These are phyloP conservation scores for Xylaria multiplex DNA, from an alignment of 2,329 filamentous ascomycete species.

Conservation along the genomic window DNA sequence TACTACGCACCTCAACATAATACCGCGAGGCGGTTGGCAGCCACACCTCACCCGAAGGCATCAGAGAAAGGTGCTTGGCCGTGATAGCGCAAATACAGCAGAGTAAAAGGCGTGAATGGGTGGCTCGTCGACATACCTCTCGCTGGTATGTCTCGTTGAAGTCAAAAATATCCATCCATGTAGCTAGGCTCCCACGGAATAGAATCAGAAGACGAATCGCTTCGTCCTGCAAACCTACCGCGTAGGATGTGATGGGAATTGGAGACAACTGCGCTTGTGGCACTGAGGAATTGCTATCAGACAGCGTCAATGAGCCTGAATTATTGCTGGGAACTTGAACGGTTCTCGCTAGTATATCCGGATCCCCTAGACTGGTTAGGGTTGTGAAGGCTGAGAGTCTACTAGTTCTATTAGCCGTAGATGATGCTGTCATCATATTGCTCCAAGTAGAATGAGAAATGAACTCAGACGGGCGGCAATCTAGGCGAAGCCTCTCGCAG, in stretches of 20 bases:
- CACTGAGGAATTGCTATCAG: not conserved
- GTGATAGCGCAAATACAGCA: conserved; percentile 1
- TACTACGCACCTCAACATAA: not conserved
- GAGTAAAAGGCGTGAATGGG: not conserved
- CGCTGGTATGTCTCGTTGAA: conserved; percentile 6
- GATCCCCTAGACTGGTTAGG: no score
- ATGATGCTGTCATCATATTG: not conserved
- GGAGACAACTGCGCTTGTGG: not conserved
- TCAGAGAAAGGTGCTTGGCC: not conserved
- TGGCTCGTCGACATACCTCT: not conserved
- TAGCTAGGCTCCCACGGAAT: conserved; percentile 8
- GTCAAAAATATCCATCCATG: conserved; percentile 18
- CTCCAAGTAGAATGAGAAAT: not conserved
- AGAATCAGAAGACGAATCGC: not conserved
- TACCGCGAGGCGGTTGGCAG: not conserved
- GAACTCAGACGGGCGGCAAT: not conserved
- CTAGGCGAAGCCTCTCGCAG: not conserved
- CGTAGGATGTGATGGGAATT: not conserved
- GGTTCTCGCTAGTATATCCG: not conserved
- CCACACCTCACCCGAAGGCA: not conserved
- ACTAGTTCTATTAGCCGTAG: not conserved
- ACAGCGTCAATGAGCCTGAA: not conserved
- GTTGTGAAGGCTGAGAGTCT: not conserved
- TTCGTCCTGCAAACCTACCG: conserved; percentile 1
- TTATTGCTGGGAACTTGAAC: not conserved